phyloP scores from a whole-genome alignment of 2,329 filamentous ascomycete species.

The Furcasterigmium furcatum region DNA sequence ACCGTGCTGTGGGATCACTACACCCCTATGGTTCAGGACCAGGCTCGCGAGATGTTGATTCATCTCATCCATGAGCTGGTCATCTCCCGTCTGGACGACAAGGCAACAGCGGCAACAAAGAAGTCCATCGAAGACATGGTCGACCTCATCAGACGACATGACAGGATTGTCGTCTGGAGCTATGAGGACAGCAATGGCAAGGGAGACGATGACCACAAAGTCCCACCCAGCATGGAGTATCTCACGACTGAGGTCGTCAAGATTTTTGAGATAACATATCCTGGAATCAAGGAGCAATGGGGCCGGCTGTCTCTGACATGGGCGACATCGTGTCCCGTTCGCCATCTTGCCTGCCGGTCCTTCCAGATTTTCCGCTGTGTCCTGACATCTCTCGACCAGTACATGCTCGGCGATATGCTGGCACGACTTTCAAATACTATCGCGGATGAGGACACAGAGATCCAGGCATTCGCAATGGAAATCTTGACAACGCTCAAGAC shows the following conservation, averaged over 20 bases:
- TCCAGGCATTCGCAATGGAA: conserved; percentile 96
- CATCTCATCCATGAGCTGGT: conserved; percentile 96
- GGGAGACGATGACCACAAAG: conserved; percentile 71
- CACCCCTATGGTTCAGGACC: conserved; percentile 89
- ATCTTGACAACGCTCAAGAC: conserved; percentile 92
- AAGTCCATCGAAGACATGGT: conserved; percentile 82
- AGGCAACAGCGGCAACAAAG: conserved; percentile 59
- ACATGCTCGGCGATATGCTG: conserved; percentile 96
- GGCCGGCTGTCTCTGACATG: conserved; percentile 85
- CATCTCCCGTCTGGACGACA: conserved; percentile 72
- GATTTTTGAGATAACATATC: conserved; percentile 81
- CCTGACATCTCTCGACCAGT: conserved; percentile 82
- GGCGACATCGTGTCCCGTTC: conserved; percentile 94
- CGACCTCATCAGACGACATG: conserved; percentile 80
- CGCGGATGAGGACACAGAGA: conserved; percentile 89
- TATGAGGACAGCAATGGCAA: conserved; percentile 91
- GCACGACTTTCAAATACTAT: conserved; percentile 94
- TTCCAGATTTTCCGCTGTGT: conserved; percentile 98
- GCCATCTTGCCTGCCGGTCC: conserved; percentile 91
- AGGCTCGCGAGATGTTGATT: conserved; percentile 95
- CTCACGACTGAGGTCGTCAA: conserved; percentile 79
- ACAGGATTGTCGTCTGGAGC: conserved; percentile 82
- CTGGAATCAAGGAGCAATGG: conserved; percentile 88
- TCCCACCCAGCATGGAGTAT: conserved; percentile 83
- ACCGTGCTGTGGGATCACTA: conserved; percentile 98